A percentile compares a stretch with the other conserved stretches of the same genome.
Evolutionary conservation across 495 filamentous ascomycete genomes (phyloP).

Genomic region (Lasiosphaeris hirsuta): DNA sequence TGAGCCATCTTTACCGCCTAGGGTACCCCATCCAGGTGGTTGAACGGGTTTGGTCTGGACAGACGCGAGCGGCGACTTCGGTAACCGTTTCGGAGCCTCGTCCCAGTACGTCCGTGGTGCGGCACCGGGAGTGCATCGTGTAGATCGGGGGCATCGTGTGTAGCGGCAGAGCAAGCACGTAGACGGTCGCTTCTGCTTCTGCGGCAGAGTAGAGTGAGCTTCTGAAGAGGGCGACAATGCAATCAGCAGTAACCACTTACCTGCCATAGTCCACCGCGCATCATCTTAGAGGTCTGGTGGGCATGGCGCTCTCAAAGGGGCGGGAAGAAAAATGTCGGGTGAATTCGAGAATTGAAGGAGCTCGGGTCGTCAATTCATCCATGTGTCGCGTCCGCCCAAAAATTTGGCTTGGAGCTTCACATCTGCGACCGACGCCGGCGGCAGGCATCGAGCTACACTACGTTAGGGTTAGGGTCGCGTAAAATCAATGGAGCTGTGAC

Average conservation of each 20-base stretch:
- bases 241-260: constrained; percentile 10
- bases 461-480: constrained; percentile 1
- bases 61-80: constrained; percentile 2
- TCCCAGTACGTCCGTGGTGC: not conserved
- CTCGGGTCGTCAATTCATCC: not conserved
- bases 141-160: not conserved
- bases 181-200: constrained; percentile 27
- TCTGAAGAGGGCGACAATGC: not conserved
- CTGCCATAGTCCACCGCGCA: constrained; percentile 35
- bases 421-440: not conserved
- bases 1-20: too few species aligned
- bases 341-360: not conserved
- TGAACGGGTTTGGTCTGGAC: too few species aligned
- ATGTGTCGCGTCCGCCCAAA: constrained; percentile 16
- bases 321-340: constrained; percentile 1
- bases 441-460: not conserved
- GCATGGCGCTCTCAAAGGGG: constrained; percentile 23
- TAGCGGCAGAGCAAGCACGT: constrained; percentile 28
- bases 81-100: not conserved
- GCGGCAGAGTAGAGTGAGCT: not conserved
- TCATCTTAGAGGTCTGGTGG: constrained; percentile 23
- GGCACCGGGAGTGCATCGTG: not conserved
- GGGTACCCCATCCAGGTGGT: too few species aligned
- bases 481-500: not conserved
- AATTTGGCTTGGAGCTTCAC: constrained; percentile 16